Base-by-base conservation (phyloP, 1,284 basidiomycete species). In the Sporisorium exsertum region DNA sequence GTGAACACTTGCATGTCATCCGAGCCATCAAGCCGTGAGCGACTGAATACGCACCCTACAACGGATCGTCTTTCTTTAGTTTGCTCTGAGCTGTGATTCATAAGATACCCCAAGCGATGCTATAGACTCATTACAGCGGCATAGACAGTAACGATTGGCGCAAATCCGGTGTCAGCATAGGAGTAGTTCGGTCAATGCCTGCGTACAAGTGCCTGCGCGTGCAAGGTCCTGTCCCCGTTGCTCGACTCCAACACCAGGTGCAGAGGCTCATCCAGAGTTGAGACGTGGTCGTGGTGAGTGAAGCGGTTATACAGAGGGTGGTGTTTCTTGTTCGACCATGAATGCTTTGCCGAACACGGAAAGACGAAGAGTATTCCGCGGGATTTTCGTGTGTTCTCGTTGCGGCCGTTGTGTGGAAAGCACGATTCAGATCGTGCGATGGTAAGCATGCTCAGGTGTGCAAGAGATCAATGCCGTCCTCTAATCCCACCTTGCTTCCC, bases 1-100 rank as follows among this genome's bases (percentile, higher is more conserved):
- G 79, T 3, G 79, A 81, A 37, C 77, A 77, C 45, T 64, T 81
- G 43, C 75, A 77, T 35, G 54, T 81, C 40, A 64, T 80, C 24
- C 59, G 79, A 42, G 76, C 79, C 5, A 47, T 60, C 27, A 79
- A 74, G 65, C 54, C 55, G 18, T 59, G 33, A 56, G 9, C 13
- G 15, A 3, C 37, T 5, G 18, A 15, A 15, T n/a, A 3, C 16
- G 27, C 47, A 29, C 2, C 9, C 0, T 13, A n/a, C n/a, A n/a
- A n/a, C 10, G 29, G 29, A 4, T 18, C 55, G n/a, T 27, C 22
- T 26, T 0, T 20, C 45, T 35, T 35, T 9, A 16, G 16, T 26
- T 3, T 10, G 16, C 2, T 5, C 47, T n/a, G 7, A 49, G 1
- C 6, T n/a, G n/a, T n/a, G n/a, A n/a, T 13, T 9, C 12, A 20